Percentiles rank a stretch among this genome's conserved stretches.
Evolutionary conservation across 2,329 filamentous ascomycete species (phyloP).

Genomic region (Penicillium thymicola): DNA sequence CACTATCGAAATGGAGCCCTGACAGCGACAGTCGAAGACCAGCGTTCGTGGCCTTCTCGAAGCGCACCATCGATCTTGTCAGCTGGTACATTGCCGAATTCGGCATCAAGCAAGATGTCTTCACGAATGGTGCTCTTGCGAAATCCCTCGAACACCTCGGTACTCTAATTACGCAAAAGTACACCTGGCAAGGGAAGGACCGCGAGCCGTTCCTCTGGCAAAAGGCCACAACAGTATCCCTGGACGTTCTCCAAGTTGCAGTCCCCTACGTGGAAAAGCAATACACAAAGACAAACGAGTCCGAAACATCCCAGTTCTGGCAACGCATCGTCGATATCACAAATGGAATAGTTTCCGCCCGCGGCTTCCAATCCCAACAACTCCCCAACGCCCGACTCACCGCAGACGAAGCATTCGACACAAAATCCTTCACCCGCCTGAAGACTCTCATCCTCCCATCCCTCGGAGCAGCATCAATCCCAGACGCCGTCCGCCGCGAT

Average conservation of each 20-base stretch:
- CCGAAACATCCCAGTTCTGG: constrained; percentile 64
- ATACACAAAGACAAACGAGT: constrained; percentile 27
- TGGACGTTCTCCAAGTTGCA: constrained; percentile 65
- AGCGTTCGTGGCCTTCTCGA: constrained; percentile 87
- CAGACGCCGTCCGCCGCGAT: constrained; percentile 62
- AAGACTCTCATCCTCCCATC: constrained; percentile 66
- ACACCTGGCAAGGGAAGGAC: constrained; percentile 69
- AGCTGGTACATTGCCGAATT: constrained; percentile 41
- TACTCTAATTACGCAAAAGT: constrained; percentile 73
- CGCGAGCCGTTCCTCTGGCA: constrained; percentile 74
- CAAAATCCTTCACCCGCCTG: constrained; percentile 67
- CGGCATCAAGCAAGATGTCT: constrained; percentile 62
- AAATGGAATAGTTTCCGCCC: constrained; percentile 67
- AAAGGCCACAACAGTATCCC: constrained; percentile 67
- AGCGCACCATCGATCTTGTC: constrained; percentile 71
- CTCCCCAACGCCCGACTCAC: constrained; percentile 48
- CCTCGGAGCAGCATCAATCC: constrained; percentile 64
- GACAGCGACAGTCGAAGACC: constrained; percentile 52
- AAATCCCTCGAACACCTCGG: constrained; percentile 65
- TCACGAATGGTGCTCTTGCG: constrained; percentile 64
- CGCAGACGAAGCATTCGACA: constrained; percentile 78
- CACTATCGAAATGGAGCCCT: constrained; percentile 37
- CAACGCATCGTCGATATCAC: constrained; percentile 61
- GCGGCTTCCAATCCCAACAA: constrained; percentile 49
- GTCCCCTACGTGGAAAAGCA: constrained; percentile 58